A percentile compares a stretch with the other conserved stretches of the same genome.
Conservation (phyloP, 768 basidiomycete species). For the Kwoniella heveanensis region DNA sequence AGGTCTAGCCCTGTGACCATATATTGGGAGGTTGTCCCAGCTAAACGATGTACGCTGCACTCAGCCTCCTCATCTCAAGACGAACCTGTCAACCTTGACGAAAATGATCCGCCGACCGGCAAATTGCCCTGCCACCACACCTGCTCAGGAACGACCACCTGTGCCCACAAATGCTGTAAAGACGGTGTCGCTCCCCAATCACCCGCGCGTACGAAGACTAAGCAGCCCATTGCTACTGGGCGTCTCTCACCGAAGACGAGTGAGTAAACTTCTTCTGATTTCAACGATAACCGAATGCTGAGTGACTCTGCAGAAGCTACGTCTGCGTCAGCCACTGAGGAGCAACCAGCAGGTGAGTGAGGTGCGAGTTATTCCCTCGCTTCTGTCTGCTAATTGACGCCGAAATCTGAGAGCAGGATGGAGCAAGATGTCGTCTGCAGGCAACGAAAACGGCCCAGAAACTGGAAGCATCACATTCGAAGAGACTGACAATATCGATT, state of each 20-base stretch:
- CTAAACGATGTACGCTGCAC: neutral
- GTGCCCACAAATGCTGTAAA: conserved; percentile 7
- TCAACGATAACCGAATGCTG: neutral
- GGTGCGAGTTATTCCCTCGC: too few species aligned
- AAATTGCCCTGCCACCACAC: conserved; percentile 5
- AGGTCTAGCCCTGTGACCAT: neutral
- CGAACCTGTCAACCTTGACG: neutral
- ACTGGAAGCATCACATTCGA: neutral
- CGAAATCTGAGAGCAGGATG: neutral
- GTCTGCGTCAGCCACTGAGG: neutral
- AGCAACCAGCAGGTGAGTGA: neutral
- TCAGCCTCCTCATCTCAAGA: neutral
- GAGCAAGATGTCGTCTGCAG: neutral
- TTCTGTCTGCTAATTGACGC: neutral
- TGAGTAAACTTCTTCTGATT: neutral
- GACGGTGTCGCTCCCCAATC: neutral
- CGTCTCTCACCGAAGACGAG: neutral
- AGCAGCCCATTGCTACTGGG: neutral
- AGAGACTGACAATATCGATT: neutral
- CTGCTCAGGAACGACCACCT: neutral
- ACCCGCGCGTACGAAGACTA: neutral
- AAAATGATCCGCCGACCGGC: neutral
- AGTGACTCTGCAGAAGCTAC: neutral
- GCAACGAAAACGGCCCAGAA: neutral
- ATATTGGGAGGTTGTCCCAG: neutral